Evolutionary conservation across 1,139 yeast genomes (phyloP).

Genomic region (Candida smagusa): DNA sequence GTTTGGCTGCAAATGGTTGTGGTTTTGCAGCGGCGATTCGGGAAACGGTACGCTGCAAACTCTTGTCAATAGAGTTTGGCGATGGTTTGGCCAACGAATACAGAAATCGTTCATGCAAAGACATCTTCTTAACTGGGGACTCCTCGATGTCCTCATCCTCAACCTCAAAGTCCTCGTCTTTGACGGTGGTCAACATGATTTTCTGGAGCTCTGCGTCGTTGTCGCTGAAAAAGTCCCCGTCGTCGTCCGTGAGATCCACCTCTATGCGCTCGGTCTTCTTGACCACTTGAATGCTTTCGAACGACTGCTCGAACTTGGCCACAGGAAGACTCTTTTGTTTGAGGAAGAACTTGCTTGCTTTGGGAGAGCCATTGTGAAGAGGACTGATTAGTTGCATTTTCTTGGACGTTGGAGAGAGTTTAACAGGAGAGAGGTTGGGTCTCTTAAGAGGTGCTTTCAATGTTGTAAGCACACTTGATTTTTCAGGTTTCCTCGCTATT

Average conservation of each 20-base stretch:
- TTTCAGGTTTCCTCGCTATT: too few species aligned
- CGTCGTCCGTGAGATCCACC: conserved; percentile 10
- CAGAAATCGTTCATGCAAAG: conserved; percentile 9
- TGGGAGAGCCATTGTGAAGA: conserved; percentile 4
- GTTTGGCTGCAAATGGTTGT: neutral
- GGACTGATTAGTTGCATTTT: conserved; percentile 18
- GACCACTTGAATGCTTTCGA: conserved; percentile 3
- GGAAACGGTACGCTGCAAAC: neutral
- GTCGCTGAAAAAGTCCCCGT: conserved; percentile 5
- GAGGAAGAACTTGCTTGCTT: conserved; percentile 19
- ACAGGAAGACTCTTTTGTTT: conserved; percentile 9
- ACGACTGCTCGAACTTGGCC: conserved; percentile 6
- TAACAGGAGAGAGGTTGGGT: neutral
- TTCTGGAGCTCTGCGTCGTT: conserved; percentile 4
- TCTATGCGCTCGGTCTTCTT: neutral
- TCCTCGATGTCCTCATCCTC: conserved; percentile 43
- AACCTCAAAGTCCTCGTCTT: conserved; percentile 13
- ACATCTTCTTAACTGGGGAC: conserved; percentile 32
- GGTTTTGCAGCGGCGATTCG: neutral
- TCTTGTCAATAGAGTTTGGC: neutral
- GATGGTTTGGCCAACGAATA: conserved; percentile 13
- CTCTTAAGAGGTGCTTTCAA: conserved; percentile 2
- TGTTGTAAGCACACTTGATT: too few species aligned
- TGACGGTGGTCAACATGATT: neutral
- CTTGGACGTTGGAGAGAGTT: conserved; percentile 27